Evolutionary conservation across 257 asterid genomes (phyloP), one percentile per base, ranked within the genome.

Genomic region (Vinca minor): DNA sequence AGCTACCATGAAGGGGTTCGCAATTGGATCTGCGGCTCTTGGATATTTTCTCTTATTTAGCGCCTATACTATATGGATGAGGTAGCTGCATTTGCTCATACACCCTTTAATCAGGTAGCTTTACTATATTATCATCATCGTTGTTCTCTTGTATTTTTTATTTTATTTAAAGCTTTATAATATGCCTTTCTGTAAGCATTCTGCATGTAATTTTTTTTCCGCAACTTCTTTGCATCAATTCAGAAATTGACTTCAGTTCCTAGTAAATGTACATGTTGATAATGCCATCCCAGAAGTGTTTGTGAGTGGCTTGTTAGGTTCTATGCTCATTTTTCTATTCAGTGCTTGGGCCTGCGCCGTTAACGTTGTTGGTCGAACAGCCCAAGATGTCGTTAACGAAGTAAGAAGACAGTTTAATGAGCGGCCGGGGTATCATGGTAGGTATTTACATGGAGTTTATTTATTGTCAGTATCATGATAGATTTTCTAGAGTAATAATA

Each of bases 261-360:
- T 21, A 13, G 36, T 63, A 34, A 67, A 44, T 49, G 60, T 78
- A 64, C 78, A 93, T 97, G 98, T 93, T 69, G 98, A 93, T 72
- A 89, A 89, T 65, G 96, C 97, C 65, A 87, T 89, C 59, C 98
- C 98, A 47, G 98, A 93, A 83, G 98, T 93, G 54, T 93, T 93
- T 78, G 66, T 93, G 73, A 97, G 98, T 76, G 97, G 98, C 35
- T 77, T 93, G 56, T 71, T 93, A 74, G 98, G 98, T 73, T 89
- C 98, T 54, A 89, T 92, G 96, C 98, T 92, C 77, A 87, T 92
- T 67, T 92, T 63, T 76, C 81, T 92, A 41, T 92, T 92, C 80
- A 89, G 98, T 85, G 98, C 95, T 59, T 92, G 98, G 98, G 98
- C 98, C 64, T 92, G 98, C 80, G 62, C 98, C n/a, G n/a, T n/a